Evolutionary conservation across 108 stramenopile genomes (phyloP), one percentile per base, ranked within the genome.

Genomic region (Thalassiosira profunda): DNA sequence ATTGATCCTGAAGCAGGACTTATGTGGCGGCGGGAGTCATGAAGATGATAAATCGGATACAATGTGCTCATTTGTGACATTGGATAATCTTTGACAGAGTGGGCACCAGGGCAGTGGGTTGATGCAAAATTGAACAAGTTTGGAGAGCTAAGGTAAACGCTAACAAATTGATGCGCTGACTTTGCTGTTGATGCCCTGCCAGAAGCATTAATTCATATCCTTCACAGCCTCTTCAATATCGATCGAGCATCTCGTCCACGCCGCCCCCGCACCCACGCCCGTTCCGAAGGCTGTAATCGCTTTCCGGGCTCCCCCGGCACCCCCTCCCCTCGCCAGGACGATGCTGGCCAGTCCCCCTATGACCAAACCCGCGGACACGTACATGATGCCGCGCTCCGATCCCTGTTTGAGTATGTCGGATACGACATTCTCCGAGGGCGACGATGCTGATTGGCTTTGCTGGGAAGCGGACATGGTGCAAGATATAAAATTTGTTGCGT

Each of bases 181-280:
- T n/a, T n/a, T n/a, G n/a, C n/a, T n/a, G n/a, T n/a, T n/a, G n/a
- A n/a, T n/a, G n/a, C n/a, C n/a, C n/a, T n/a, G n/a, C n/a, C n/a
- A n/a, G n/a, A n/a, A n/a, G n/a, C n/a, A n/a, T 47, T 40, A 78
- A 35, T 65, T 63, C 68, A 78, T 78, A 15, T 54, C 42, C 48
- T 72, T 74, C 26, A 75, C 40, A 44, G 75, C 74, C 61, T 81
- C 70, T 24, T 81, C 80, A 25, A 81, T 76, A 58, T 81, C 80
- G 28, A 81, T 76, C 9, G 74, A 76, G 70, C 74, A 76, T 43
- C 70, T 53, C 6, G 70, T 76, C 80, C 80, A 81, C 9, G 80
- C 80, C 23, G 75, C 62, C 9, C 80, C 80, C 18, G 55, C 62
- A 14, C 80, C 80, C 20, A 81, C 74, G 24, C 80, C 80, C 20